A percentile compares a stretch with the other conserved stretches of the same genome.
Conservation (phyloP, 768 basidiomycete genomes). For the Psilocybe azurescens region DNA sequence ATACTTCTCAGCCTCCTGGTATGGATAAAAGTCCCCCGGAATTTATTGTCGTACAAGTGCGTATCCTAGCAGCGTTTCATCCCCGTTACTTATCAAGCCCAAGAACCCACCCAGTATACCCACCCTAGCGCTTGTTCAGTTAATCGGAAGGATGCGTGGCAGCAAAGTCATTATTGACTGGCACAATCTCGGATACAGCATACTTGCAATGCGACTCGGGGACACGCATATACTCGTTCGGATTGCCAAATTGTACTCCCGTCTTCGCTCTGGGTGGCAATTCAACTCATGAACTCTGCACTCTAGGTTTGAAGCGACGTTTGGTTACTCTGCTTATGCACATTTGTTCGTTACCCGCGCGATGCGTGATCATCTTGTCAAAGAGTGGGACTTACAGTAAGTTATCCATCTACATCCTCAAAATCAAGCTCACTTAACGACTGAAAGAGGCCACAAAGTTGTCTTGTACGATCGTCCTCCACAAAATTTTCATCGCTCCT, state of each 20-base stretch:
- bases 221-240: constrained; percentile 68
- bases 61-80: constrained; percentile 24
- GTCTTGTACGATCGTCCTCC: constrained; percentile 94
- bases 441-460: constrained; percentile 71
- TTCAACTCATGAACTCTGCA: neutral
- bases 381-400: constrained; percentile 80
- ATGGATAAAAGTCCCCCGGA: constrained; percentile 68
- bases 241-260: constrained; percentile 72
- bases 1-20: constrained; percentile 69
- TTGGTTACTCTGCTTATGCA: constrained; percentile 82
- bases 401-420: constrained; percentile 31
- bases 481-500: constrained; percentile 75
- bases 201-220: constrained; percentile 86
- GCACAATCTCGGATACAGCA: constrained; percentile 97
- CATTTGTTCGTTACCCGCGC: constrained; percentile 94
- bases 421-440: neutral
- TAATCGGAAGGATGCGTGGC: constrained; percentile 68
- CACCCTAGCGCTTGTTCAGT: constrained; percentile 84
- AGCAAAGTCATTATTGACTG: constrained; percentile 96
- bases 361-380: constrained; percentile 74
- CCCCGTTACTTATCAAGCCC: neutral
- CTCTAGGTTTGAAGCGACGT: constrained; percentile 80
- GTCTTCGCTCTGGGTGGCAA: neutral
- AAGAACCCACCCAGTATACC: constrained; percentile 98
- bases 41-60: constrained; percentile 89